phyloP scores from a whole-genome alignment of 768 basidiomycete species.

The Roridomyces roridus region DNA sequence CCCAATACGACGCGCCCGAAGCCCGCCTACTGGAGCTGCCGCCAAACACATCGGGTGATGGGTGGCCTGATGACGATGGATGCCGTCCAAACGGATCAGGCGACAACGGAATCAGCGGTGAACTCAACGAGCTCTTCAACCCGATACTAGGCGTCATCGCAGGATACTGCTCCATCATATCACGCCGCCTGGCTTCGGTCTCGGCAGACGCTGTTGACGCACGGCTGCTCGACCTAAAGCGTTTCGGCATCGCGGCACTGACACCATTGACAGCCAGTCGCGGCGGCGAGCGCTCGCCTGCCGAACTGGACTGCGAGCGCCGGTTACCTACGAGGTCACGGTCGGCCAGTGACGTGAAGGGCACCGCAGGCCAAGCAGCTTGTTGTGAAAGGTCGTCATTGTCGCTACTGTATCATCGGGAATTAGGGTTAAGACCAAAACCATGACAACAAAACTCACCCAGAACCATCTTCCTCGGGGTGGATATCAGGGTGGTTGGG shows the following conservation, averaged over 20 bases:
- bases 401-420: background rate
- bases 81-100: slow-evolving; percentile 84
- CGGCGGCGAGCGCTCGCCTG: slow-evolving; percentile 58
- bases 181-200: slow-evolving; percentile 52
- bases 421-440: background rate
- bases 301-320: slow-evolving; percentile 16
- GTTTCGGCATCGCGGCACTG: slow-evolving; percentile 63
- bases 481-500: slow-evolving; percentile 36
- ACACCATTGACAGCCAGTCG: slow-evolving; percentile 72
- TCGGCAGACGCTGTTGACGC: slow-evolving; percentile 44
- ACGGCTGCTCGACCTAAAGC: slow-evolving; percentile 37
- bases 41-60: background rate
- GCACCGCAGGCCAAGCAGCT: slow-evolving; percentile 50
- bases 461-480: slow-evolving; percentile 6
- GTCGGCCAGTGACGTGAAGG: slow-evolving; percentile 42
- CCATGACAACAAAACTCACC: background rate
- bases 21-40: slow-evolving; percentile 30
- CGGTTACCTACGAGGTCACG: background rate
- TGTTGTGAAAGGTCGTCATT: slow-evolving; percentile 26
- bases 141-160: slow-evolving; percentile 34
- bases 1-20: slow-evolving; percentile 50
- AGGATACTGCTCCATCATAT: slow-evolving; percentile 62
- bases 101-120: slow-evolving; percentile 81
- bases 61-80: slow-evolving; percentile 51
- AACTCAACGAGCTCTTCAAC: slow-evolving; percentile 39